Evolutionary conservation across 768 basidiomycete species (phyloP), one percentile per base, ranked within the genome.

Genomic region (Roridomyces roridus): DNA sequence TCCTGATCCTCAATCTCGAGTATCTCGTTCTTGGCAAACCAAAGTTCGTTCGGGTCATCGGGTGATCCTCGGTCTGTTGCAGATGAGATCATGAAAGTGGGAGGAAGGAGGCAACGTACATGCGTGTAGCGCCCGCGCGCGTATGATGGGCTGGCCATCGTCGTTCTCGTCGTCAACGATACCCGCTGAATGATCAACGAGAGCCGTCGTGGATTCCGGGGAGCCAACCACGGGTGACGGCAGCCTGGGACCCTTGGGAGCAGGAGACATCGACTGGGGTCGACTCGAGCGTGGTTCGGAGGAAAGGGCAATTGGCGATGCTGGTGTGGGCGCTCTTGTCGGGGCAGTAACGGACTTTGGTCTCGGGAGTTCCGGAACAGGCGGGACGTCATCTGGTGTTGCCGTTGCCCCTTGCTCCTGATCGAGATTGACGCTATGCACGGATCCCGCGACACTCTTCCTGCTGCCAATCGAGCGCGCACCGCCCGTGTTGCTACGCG

Each of bases 41-140:
- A 84, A 8, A 97, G 82, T 70, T 98, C 96, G 66, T 87, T 90
- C 2, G 92, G 87, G 67, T 97, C 96, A 31, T 89, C 85, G 0
- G 83, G 70, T 3, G 85, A 87, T 4, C 86, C 91, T n/a, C 76
- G 80, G 73, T 94, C 92, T 94, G 70, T 26, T 25, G 46, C 60
- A 18, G 61, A 60, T 43, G 57, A 51, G 15, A 41, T 17, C 25
- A 41, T 25, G 25, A 6, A 46, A 51, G 50, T 44, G 46, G 46
- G 37, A 2, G 50, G 47, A 24, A 55, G 46, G 23, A 49, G 46
- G 52, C 58, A 26, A 56, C 58, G 72, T 77, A 91, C 89, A 92
- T 35, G 66, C 68, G 57, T 69, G 73, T 46, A 72, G 39, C n/a
- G 74, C 73, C 51, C 62, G 52, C 4, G 73, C 73, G 34, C 62